Base-by-base conservation (phyloP, 495 filamentous ascomycete species). In the Hypoxylon cercidicola region DNA sequence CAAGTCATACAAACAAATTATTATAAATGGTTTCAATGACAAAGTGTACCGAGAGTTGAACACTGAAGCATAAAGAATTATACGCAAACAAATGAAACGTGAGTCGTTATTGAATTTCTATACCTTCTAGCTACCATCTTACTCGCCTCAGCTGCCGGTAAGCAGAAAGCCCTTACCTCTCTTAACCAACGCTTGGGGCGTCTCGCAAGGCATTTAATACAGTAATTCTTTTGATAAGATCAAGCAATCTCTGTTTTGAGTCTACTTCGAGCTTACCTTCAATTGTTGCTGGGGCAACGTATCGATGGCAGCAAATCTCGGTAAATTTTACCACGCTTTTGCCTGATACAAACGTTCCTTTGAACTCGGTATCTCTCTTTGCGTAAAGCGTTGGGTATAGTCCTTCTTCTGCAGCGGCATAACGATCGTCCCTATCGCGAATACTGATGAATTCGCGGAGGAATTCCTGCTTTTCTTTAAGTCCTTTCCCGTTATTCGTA, bases 291-390 rank as follows among this genome's bases (percentile, higher is more conserved):
- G 55, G 61, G 19, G 51, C 53, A 0, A 64, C 60, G 32, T 55
- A 73, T 20, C 55, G 63, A 44, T 70, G 71, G 21, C 47, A 60
- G 7, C 41, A 48, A 0, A 45, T 11, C 43, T 73, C 67, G 3
- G 54, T 70, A 4, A 70, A 35, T 28, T 73, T 70, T 2, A 73
- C 43, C 44, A 44, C 10, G 67, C 50, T 46, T 51, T 70, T 70
- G 21, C 67, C 71, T 11, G 1, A 0, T 11, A 73, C 62, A 23
- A 70, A 60, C 10, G 34, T 48, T 3, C 51, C 64, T 0, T 10
- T 32, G 40, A 55, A 66, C 10, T 28, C 9, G 0, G 6, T 6
- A 15, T 62, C 30, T 15, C 40, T 30, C 3, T 32, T 16, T 3
- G 64, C 64, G 2, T 32, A 44, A 7, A 70, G 13, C 10, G 32